Evolutionary conservation across 2,329 filamentous ascomycete species (phyloP), one percentile per base, ranked within the genome.

Genomic region (Pyricularia grisea): DNA sequence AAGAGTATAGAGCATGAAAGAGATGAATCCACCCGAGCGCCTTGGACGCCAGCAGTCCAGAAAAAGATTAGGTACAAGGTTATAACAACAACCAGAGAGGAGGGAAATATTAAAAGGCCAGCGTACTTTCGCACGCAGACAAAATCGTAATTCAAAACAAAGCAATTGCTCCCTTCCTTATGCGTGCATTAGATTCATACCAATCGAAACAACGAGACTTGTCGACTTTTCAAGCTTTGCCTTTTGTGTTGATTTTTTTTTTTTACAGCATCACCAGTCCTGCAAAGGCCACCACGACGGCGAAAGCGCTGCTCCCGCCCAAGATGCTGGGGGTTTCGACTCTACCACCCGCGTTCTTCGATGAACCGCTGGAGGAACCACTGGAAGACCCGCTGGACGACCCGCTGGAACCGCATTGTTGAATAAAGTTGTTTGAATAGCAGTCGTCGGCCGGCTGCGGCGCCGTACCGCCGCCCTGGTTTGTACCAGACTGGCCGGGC

Each of bases 351-450:
- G 74, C 74, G n/a, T 74, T 73, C 65, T 72, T 65, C 79, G 81
- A 11, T 2, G 33, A 42, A 42, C 33, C 33, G 14, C 75, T 75
- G 69, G 75, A 76, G 71, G 27, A 27, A 27, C 27, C 27, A 27
- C 27, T 27, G 27, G 27, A 27, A 2, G 27, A 27, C 27, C 27
- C 27, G 27, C 27, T 65, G 79, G 81, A 11, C 30, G 30, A 11
- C 9, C 31, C 31, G 31, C 75, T 75, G 69, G 76, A 76, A 71
- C 74, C 73, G 73, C 81, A 82, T 69, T 76, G 72, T 73, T 83
- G 81, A 69, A 78, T 76, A 73, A 84, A 85, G 66, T 76, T 77
- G 36, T 72, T 76, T 9, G 75, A 71, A 12, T 76, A 72, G 72
- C 82, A 84, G 70, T 75, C 74, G 23, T 73, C 70, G 17, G 74